Evolutionary conservation across 2,329 filamentous ascomycete genomes (phyloP).

Genomic region (Chaetomium globosum): DNA sequence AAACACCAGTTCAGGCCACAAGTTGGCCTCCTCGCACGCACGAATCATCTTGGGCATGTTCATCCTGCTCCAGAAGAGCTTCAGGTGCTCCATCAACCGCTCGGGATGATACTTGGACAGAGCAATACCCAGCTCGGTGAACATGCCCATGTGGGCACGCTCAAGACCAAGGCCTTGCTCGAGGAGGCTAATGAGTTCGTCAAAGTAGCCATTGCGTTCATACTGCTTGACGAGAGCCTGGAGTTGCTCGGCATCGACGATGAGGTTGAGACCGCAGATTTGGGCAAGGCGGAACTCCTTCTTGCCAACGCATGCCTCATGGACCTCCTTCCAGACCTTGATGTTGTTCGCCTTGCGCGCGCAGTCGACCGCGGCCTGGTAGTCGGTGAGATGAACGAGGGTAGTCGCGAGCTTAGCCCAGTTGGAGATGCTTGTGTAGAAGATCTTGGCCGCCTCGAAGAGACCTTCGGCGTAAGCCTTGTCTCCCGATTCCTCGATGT

Average conservation of each 20-base stretch:
- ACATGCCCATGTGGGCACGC: slow-evolving; percentile 94
- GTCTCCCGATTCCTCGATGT: slow-evolving; percentile 95
- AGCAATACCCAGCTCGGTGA: slow-evolving; percentile 89
- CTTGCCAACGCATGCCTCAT: slow-evolving; percentile 92
- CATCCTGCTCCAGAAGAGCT: slow-evolving; percentile 97
- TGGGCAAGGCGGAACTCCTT: slow-evolving; percentile 99
- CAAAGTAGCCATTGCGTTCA: slow-evolving; percentile 95
- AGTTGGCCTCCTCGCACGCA: slow-evolving; percentile 87
- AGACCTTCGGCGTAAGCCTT: slow-evolving; percentile 95
- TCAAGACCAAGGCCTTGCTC: slow-evolving; percentile 94
- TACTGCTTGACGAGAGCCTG: slow-evolving; percentile 94
- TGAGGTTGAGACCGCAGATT: slow-evolving; percentile 97
- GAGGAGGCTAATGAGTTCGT: slow-evolving; percentile 91
- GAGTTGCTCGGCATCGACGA: slow-evolving; percentile 95
- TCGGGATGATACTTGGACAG: slow-evolving; percentile 94
- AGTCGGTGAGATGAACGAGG: slow-evolving; percentile 93
- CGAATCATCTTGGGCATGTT: slow-evolving; percentile 97
- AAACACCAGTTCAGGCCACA: slow-evolving; percentile 98
- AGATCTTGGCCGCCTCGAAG: slow-evolving; percentile 97
- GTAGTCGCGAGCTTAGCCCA: slow-evolving; percentile 99
- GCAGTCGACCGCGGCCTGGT: slow-evolving; percentile 96
- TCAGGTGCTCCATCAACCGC: slow-evolving; percentile 96
- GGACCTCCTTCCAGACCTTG: slow-evolving; percentile 99
- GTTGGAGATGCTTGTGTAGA: slow-evolving; percentile 97
- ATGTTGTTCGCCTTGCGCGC: slow-evolving; percentile 98